Evolutionary conservation across 345 rosid genomes (phyloP), one percentile per base, ranked within the genome.

Genomic region (Lepidium sativum): DNA sequence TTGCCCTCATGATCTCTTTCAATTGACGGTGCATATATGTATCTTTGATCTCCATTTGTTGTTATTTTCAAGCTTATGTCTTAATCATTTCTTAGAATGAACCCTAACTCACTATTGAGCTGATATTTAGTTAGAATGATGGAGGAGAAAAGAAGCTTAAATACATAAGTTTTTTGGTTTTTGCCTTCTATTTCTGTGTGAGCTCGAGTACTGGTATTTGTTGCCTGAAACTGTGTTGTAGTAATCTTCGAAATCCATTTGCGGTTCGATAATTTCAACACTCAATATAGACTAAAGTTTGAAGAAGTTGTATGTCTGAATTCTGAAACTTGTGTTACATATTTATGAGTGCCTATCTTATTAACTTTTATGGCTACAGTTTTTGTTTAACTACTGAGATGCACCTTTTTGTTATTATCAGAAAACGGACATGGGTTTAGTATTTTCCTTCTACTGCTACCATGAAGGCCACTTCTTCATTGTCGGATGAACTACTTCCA

Each of bases 1-100:
- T 16, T 92, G 96, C 74, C 98, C 98, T 67, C 98, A 92, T 81
- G 98, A 92, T 71, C 96, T 92, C 73, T 92, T 91, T 72, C 98
- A 91, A 74, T 69, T 91, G 54, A 91, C 98, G 63, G 98, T 84
- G 70, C 44, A 29, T 40, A 3, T 38, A 21, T 53, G 8, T 20
- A 38, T 27, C 35, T 47, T 20, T 15, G 44, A 14, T 70, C 13
- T 35, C 11, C 21, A 6, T 49, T 3, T 10, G 2, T 50, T 53
- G 13, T 17, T 17, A 18, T 35, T 1, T 21, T 71, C 44, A 32
- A 37, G 6, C 21, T 60, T 25, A 12, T 23, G 3, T 39, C 14
- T 43, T 20, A 8, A 2, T 41, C 2, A 9, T 23, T 33, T 60
- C 12, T 25, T 29, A 15, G 35, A 11, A 2, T 11, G 40, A 49